phyloP scores from a whole-genome alignment of 345 rosid genomes.

The Geranium brycei region DNA sequence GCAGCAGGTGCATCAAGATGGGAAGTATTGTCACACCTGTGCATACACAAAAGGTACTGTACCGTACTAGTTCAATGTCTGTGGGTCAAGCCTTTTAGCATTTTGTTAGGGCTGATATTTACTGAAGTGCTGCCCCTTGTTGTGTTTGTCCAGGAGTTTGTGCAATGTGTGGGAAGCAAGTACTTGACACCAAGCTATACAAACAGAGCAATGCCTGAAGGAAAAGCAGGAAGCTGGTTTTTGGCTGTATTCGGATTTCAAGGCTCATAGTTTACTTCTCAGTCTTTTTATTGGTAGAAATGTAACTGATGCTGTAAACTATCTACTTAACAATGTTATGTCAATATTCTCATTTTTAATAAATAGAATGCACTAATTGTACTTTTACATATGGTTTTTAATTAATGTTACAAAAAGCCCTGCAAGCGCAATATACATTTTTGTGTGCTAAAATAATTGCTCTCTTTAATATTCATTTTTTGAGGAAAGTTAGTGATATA shows the following conservation, averaged over 20 bases:
- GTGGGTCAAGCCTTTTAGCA: not conserved
- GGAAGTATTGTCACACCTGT: slow-evolving; percentile 93
- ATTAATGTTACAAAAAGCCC: too few relatives aligned
- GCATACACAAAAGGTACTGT: slow-evolving; percentile 80
- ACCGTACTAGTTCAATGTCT: slow-evolving; percentile 1
- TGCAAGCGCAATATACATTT: too few relatives aligned
- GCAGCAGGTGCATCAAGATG: slow-evolving; percentile 98
- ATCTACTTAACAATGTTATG: not conserved
- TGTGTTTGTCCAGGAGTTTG: slow-evolving; percentile 62
- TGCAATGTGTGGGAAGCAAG: slow-evolving; percentile 99
- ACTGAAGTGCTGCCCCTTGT: slow-evolving; percentile 6
- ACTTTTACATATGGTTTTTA: not conserved
- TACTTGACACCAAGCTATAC: slow-evolving; percentile 87
- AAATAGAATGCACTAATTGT: not conserved
- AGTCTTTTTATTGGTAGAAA: too few relatives aligned
- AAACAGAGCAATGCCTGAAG: slow-evolving; percentile 83
- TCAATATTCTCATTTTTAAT: not conserved
- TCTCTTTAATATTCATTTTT: too few relatives aligned
- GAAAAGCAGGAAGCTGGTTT: not conserved
- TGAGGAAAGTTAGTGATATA: too few relatives aligned
- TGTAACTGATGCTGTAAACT: not conserved
- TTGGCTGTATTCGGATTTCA: not conserved
- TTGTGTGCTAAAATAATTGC: too few relatives aligned
- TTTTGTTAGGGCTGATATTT: not conserved
- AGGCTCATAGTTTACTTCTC: not conserved